Evolutionary conservation across 352 stramenopile genomes (phyloP), one percentile per base, ranked within the genome.

Genomic region (Globisporangium spiculum): DNA sequence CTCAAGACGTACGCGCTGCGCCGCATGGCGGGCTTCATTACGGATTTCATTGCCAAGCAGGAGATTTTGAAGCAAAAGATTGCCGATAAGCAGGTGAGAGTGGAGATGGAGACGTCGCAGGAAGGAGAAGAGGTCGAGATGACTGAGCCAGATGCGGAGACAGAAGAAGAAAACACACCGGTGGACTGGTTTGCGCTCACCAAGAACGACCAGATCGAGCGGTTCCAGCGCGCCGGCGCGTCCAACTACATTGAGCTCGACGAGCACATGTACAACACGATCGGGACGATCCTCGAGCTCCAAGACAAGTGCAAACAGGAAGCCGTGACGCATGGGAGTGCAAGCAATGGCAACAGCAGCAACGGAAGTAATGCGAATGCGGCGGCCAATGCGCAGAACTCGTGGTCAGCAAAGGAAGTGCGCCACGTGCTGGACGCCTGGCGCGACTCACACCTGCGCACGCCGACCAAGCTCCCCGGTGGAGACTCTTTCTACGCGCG

Each of bases 221-320:
- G 64, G 4, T 69, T 69, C 64, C 64, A 69, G 46, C 44, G 48
- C 5, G 64, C 64, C 5, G 38, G 64, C 7, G 64, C 64, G 0
- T 64, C 64, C 4, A 52, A 53, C 46, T 69, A 64, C 55, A 69
- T 69, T 34, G 64, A 69, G 64, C 57, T 69, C 5, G 64, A 69
- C 41, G 64, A 69, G 44, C 54, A 69, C 55, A 63, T 26, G 54
- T 69, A 69, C 64, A 10, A 50, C 16, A 64, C 57, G n/a, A 69
- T 69, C 32, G 34, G 56, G 26, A 62, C 54, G 38, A 52, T 60
- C 26, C 55, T 69, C 26, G 64, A 69, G 55, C 61, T 66, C 7
- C 61, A 60, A 30, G 61, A 66, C 48, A 66, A 52, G 61, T 60
- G 61, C 61, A 69, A 69, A 41, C 55, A 64, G 22, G 64, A 63